Evolutionary conservation across 2,329 filamentous ascomycete species (phyloP).

Genomic region (Albifimbria verrucaria): DNA sequence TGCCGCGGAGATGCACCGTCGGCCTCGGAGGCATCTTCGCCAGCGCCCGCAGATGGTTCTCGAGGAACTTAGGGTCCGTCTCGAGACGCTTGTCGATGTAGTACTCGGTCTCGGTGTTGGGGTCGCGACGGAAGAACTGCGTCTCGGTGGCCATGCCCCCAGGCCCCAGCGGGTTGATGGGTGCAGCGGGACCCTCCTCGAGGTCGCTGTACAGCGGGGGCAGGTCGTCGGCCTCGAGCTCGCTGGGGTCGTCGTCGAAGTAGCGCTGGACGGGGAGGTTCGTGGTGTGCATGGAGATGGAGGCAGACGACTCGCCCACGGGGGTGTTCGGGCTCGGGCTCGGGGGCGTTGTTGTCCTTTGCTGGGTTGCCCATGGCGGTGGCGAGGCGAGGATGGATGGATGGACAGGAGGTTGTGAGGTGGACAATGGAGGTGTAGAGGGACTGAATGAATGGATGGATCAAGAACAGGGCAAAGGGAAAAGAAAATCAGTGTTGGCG

Average conservation of each 20-base stretch:
- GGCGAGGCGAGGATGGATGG: too few species aligned
- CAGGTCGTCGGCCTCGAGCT: slow-evolving; percentile 35
- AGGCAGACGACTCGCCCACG: slow-evolving; percentile 21
- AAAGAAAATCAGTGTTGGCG: too few species aligned
- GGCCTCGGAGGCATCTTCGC: slow-evolving; percentile 50
- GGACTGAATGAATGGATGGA: too few species aligned
- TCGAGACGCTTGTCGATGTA: slow-evolving; percentile 46
- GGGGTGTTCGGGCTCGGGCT: slow-evolving; percentile 11
- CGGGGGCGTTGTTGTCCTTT: slow-evolving; percentile 10
- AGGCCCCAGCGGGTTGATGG: slow-evolving; percentile 22
- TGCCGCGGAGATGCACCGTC: slow-evolving; percentile 49
- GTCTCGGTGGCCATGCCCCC: slow-evolving; percentile 10
- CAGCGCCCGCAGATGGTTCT: slow-evolving; percentile 40
- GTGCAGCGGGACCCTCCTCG: slow-evolving; percentile 10
- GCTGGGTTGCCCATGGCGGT: slow-evolving; percentile 21
- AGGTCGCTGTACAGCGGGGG: slow-evolving; percentile 44
- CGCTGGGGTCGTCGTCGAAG: slow-evolving; percentile 33
- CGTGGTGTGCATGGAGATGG: slow-evolving; percentile 21
- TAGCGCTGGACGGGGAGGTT: slow-evolving; percentile 23
- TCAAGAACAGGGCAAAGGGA: too few species aligned
- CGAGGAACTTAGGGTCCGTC: slow-evolving; percentile 38
- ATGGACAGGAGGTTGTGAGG: background rate
- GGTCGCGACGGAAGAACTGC: slow-evolving; percentile 25
- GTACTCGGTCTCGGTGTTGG: slow-evolving; percentile 31
- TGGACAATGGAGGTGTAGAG: too few species aligned